A percentile compares a stretch with the other conserved stretches of the same genome.
These are phyloP conservation scores for Haplographium delicatum DNA, from an alignment of 495 filamentous ascomycete genomes.

Conservation along the genomic window DNA sequence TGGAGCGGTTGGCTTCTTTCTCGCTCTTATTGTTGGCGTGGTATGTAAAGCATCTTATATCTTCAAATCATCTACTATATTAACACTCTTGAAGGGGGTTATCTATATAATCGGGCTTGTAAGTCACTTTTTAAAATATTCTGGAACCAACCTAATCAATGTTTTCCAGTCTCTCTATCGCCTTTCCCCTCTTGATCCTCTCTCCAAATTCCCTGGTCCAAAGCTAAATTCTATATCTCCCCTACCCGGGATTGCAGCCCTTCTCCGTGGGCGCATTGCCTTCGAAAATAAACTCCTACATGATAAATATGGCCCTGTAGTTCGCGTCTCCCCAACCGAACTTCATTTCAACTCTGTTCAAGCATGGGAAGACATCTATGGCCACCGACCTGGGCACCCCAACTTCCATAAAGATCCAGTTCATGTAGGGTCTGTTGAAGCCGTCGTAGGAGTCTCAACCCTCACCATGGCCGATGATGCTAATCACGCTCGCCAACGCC, in stretches of 20 bases:
- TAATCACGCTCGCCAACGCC: constrained; percentile 41
- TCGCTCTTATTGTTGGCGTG: neutral
- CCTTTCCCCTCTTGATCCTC: constrained; percentile 11
- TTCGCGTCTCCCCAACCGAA: constrained; percentile 20
- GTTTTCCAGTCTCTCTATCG: constrained; percentile 7
- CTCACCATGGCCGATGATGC: constrained; percentile 32
- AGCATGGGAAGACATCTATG: constrained; percentile 19
- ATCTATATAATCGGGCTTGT: neutral
- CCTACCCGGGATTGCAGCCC: constrained; percentile 5
- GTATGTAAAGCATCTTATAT: neutral
- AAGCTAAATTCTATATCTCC: constrained; percentile 1
- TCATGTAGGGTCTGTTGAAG: neutral
- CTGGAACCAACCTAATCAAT: neutral
- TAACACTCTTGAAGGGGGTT: constrained; percentile 1
- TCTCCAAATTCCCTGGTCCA: constrained; percentile 15
- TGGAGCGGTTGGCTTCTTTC: constrained; percentile 6
- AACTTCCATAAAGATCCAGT: constrained; percentile 13
- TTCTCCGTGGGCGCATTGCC: constrained; percentile 13
- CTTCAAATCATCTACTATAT: neutral
- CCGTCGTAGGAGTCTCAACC: neutral
- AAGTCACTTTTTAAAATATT: neutral
- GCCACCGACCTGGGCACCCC: neutral
- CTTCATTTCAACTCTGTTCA: constrained; percentile 9
- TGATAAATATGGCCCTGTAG: constrained; percentile 23
- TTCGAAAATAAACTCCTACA: constrained; percentile 17